phyloP scores from a whole-genome alignment of 805 yeast species.

The Metschnikowia anglica region DNA sequence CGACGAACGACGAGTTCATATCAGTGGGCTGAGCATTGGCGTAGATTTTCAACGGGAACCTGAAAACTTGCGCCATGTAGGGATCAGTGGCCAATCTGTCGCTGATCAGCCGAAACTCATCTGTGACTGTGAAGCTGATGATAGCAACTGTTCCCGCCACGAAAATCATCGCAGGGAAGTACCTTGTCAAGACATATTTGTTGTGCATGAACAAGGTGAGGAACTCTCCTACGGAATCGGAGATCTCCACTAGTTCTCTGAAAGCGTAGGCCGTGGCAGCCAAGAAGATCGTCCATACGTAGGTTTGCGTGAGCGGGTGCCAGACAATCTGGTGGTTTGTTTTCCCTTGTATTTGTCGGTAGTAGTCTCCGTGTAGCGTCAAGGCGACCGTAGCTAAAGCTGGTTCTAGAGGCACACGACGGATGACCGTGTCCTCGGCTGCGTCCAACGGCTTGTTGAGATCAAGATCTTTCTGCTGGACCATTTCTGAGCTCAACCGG shows the following conservation, averaged over 20 bases:
- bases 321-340: slow-evolving; percentile 47
- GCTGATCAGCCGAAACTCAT: slow-evolving; percentile 43
- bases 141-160: slow-evolving; percentile 40
- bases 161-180: slow-evolving; percentile 41
- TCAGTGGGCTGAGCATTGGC: slow-evolving; percentile 31
- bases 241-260: slow-evolving; percentile 31
- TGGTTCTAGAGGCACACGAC: slow-evolving; percentile 51
- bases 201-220: slow-evolving; percentile 22
- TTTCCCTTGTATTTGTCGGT: slow-evolving; percentile 46
- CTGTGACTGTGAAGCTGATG: slow-evolving; percentile 43
- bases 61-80: slow-evolving; percentile 41
- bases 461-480: slow-evolving; percentile 50
- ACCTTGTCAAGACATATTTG: slow-evolving; percentile 24
- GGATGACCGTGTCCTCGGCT: slow-evolving; percentile 52
- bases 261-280: slow-evolving; percentile 21
- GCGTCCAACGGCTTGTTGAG: slow-evolving; percentile 55
- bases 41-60: slow-evolving; percentile 50
- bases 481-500: slow-evolving; percentile 26
- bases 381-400: slow-evolving; percentile 58
- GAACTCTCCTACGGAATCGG: slow-evolving; percentile 35
- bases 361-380: slow-evolving; percentile 62
- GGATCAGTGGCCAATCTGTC: slow-evolving; percentile 27
- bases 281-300: slow-evolving; percentile 12
- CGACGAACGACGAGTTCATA: slow-evolving; percentile 28
- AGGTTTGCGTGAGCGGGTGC: slow-evolving; percentile 42